Evolutionary conservation across 2,329 filamentous ascomycete species (phyloP), one percentile per base, ranked within the genome.

Genomic region (Fusarium metavorans): DNA sequence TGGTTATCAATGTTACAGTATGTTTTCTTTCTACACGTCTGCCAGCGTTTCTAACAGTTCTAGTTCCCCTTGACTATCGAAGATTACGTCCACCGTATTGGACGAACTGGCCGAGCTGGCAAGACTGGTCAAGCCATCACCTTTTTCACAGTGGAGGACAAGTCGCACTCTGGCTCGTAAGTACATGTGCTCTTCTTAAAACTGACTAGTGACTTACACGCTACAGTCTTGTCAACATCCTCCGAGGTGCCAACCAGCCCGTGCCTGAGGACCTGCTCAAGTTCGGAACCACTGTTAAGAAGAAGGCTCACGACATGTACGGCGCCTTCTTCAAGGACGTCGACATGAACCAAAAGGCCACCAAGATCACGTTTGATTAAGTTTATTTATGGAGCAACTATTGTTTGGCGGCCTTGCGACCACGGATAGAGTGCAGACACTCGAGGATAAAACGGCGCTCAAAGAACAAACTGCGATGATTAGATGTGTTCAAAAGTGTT

Each of bases 281-380:
- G 85, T 99, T 98, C 78, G 97, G 97, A 79, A 97, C 95, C 25
- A 98, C 96, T 1, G 97, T 99, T 62, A 99, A 98, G 91, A 98
- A 97, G 91, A 98, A 98, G 95, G 90, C 92, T 58, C 97, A 99
- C 85, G 94, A 95, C 80, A 93, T 94, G 57, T 99, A 98, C 81
- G 97, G 97, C 67, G 95, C 95, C 35, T 98, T 98, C 82, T 98
- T 94, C 88, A 98, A 97, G 85, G 95, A 98, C 78, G 92, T 94
- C 10, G 93, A 94, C 78, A 92, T 92, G 83, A 94, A 90, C 82
- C 93, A 96, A 85, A 92, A 94, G 83, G 92, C 94, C 32, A 97
- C 93, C 67, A 98, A 98, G 88, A 97, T 98, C 81, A 95, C 91
- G 56, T 98, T 98, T 86, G 95, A 97, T 80, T 89, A 82, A 71